Base-by-base conservation (phyloP, 768 basidiomycete species). In the Calocera cornea region DNA sequence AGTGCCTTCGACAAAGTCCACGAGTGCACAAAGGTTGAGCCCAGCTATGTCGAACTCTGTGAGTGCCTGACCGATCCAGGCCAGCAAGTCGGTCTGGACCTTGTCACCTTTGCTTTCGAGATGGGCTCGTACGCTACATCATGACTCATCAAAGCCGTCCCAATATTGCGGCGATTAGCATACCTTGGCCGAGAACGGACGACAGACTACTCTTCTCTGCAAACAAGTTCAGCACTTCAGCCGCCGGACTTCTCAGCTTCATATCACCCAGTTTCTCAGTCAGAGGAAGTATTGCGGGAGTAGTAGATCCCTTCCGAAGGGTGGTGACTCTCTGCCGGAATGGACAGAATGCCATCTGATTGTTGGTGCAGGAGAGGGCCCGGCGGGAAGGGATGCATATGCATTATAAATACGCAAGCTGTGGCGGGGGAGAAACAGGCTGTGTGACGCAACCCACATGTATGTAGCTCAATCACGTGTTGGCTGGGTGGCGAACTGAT, bases 71-170 rank as follows among this genome's bases (percentile, higher is more conserved):
- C 93, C 92, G 68, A 97, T 83, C 94, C 95, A 98, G 29, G 81
- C 78, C 60, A 95, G 77, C 1, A 94, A 87, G 74, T 99, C 97
- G 0, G 94, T 92, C 36, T 97, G 82, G 47, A 93, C 92, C 77
- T 98, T 99, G 97, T 95, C 1, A 97, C 95, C 75, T 99, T 99
- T 75, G 93, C 93, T 77, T 95, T 97, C 34, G 85, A 84, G 72
- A 99, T 78, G 0, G 95, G 89, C 27, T 97, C 97, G 74, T 97
- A 99, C 0, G 87, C 97, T 97, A 69, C 1, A n/a, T 34, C 1
- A 16, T 67, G 64, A 38, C 47, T 66, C 36, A 70, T 47, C 31
- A 38, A n/a, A 27, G 36, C 19, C 11, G 29, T 12, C 24, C 27
- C 11, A 29, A n/a, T n/a, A 38, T 34, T 65, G 34, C 14, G 65